Percentiles rank a stretch among this genome's conserved stretches.
Conservation (phyloP, 2,329 filamentous ascomycete species). For the Lasiodiplodia citricola region DNA sequence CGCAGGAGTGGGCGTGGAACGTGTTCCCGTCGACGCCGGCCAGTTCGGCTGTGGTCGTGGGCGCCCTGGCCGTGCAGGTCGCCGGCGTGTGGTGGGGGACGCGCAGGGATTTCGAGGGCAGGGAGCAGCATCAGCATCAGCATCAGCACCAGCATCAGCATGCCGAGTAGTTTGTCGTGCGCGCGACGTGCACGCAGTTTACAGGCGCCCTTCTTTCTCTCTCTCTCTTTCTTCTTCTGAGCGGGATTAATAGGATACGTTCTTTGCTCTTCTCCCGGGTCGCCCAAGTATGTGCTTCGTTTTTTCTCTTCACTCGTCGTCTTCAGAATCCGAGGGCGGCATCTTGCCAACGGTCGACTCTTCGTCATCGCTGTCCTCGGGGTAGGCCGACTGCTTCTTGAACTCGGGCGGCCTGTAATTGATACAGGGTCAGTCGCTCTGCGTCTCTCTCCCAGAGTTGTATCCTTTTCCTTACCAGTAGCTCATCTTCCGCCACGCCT, state of each 20-base stretch:
- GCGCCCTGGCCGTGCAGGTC: constrained; percentile 70
- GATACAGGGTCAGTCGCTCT: constrained; percentile 28
- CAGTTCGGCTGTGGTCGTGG: constrained; percentile 73
- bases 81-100: constrained; percentile 66
- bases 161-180: constrained; percentile 34
- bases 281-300: neutral
- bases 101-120: constrained; percentile 39
- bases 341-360: constrained; percentile 83
- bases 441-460: neutral
- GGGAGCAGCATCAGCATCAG: constrained; percentile 2
- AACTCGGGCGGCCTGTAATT: constrained; percentile 77
- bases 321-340: constrained; percentile 81
- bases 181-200: neutral
- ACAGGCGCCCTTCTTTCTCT: neutral
- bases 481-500: constrained; percentile 82
- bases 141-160: constrained; percentile 31
- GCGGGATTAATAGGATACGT: neutral
- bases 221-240: neutral
- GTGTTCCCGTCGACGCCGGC: constrained; percentile 79
- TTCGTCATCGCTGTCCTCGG: constrained; percentile 72
- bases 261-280: neutral
- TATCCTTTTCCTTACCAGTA: constrained; percentile 68
- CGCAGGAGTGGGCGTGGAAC: constrained; percentile 94
- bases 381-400: constrained; percentile 63
- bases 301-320: constrained; percentile 46